A percentile compares a stretch with the other conserved stretches of the same genome.
phyloP scores from a whole-genome alignment of 768 basidiomycete genomes.

The Epithele typhae region DNA sequence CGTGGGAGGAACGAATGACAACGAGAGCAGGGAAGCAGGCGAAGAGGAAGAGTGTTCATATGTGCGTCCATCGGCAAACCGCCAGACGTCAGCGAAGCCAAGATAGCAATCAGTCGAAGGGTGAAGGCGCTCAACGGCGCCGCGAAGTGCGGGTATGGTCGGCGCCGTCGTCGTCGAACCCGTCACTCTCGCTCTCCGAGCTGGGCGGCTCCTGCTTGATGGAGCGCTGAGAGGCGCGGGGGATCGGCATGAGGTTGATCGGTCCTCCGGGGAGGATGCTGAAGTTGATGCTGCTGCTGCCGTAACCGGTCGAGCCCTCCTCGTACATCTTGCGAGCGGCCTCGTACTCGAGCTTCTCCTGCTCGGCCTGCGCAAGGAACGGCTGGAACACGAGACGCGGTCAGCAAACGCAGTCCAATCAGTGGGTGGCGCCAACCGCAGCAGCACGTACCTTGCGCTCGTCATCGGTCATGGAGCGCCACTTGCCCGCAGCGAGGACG shows the following conservation, averaged over 20 bases:
- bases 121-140: conserved; percentile 13
- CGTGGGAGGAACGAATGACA: conserved; percentile 1
- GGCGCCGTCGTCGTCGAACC: conserved; percentile 25
- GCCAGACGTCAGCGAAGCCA: conserved; percentile 4
- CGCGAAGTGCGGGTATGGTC: conserved; percentile 15
- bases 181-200: conserved; percentile 62
- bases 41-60: conserved; percentile 8
- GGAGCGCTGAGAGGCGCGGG: conserved; percentile 32
- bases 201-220: conserved; percentile 60
- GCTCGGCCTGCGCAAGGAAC: conserved; percentile 89
- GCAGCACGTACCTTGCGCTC: conserved; percentile 78
- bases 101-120: conserved; percentile 4
- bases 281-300: conserved; percentile 75
- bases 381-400: conserved; percentile 47
- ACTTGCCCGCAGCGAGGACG: conserved; percentile 87
- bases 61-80: conserved; percentile 3
- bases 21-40: neutral
- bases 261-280: conserved; percentile 71
- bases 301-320: conserved; percentile 66
- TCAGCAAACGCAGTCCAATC: too few relatives aligned
- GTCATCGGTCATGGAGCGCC: conserved; percentile 90
- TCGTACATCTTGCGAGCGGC: conserved; percentile 82
- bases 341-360: conserved; percentile 94
- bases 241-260: conserved; percentile 38
- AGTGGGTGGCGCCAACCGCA: neutral